Conservation (phyloP, 1,139 yeast genomes). For the Komagataea norvegica region DNA sequence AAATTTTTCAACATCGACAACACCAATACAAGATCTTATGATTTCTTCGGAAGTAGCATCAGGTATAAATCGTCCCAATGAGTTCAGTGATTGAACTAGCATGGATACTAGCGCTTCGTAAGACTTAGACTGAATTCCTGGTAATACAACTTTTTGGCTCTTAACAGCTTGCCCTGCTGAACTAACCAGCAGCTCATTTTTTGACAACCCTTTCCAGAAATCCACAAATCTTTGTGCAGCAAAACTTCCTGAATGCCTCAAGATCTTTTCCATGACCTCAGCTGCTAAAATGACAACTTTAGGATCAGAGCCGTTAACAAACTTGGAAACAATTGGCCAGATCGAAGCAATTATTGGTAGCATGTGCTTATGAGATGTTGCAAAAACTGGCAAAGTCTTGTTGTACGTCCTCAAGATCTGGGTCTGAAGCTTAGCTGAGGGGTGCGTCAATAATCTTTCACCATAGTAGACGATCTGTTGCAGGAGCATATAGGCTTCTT, state of each 20-base stretch:
- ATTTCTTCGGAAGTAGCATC: slow-evolving; percentile 22
- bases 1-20: slow-evolving; percentile 16
- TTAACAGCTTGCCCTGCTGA: slow-evolving; percentile 8
- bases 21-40: slow-evolving; percentile 19
- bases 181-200: slow-evolving; percentile 21
- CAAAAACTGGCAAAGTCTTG: slow-evolving; percentile 53
- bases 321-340: slow-evolving; percentile 57
- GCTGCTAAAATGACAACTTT: slow-evolving; percentile 34
- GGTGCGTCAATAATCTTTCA: slow-evolving; percentile 65
- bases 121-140: slow-evolving; percentile 28
- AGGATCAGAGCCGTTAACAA: slow-evolving; percentile 36
- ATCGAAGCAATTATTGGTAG: slow-evolving; percentile 63
- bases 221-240: slow-evolving; percentile 43
- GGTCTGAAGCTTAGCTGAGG: slow-evolving; percentile 50
- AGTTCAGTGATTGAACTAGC: slow-evolving; percentile 25
- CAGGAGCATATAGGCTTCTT: slow-evolving; percentile 49
- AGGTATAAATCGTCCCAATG: slow-evolving; percentile 31
- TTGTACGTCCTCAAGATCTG: slow-evolving; percentile 52
- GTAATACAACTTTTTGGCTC: slow-evolving; percentile 27
- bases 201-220: slow-evolving; percentile 35
- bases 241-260: slow-evolving; percentile 46
- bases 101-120: slow-evolving; percentile 27
- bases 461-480: slow-evolving; percentile 66
- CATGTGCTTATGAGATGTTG: slow-evolving; percentile 53
- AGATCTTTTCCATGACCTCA: slow-evolving; percentile 34